phyloP scores from a whole-genome alignment of 2,329 filamentous ascomycete genomes.

The Boeremia exigua region DNA sequence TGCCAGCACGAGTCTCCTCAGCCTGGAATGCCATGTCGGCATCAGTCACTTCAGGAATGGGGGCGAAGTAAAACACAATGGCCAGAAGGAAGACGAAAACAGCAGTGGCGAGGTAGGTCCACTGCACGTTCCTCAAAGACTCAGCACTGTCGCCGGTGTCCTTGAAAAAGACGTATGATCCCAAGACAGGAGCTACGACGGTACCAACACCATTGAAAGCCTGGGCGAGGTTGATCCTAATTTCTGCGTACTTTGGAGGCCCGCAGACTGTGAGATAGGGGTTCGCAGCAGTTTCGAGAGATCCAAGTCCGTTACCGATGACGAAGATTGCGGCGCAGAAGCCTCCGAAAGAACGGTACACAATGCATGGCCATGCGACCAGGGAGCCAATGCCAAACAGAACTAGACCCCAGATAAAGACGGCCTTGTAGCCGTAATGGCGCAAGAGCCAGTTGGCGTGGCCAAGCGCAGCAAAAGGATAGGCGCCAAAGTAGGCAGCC shows the following conservation, averaged over 20 bases:
- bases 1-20: conserved; percentile 40
- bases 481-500: conserved; percentile 58
- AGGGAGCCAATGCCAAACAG: conserved; percentile 64
- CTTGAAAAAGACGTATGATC: conserved; percentile 67
- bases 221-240: conserved; percentile 65
- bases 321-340: conserved; percentile 66
- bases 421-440: conserved; percentile 55
- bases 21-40: conserved; percentile 64
- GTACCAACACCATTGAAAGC: conserved; percentile 65
- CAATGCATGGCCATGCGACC: conserved; percentile 64
- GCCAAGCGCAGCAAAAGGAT: conserved; percentile 57
- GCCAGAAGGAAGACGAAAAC: conserved; percentile 64
- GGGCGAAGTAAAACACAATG: conserved; percentile 63
- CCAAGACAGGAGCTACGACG: conserved; percentile 65
- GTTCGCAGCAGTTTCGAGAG: conserved; percentile 66
- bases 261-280: conserved; percentile 59
- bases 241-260: conserved; percentile 64
- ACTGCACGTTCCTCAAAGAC: conserved; percentile 66
- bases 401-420: conserved; percentile 59
- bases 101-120: conserved; percentile 69
- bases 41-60: conserved; percentile 24
- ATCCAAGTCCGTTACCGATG: conserved; percentile 59
- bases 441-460: conserved; percentile 57
- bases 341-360: conserved; percentile 63
- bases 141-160: conserved; percentile 56